phyloP scores from a whole-genome alignment of 345 rosid genomes.

The Eutrema heterophyllum region DNA sequence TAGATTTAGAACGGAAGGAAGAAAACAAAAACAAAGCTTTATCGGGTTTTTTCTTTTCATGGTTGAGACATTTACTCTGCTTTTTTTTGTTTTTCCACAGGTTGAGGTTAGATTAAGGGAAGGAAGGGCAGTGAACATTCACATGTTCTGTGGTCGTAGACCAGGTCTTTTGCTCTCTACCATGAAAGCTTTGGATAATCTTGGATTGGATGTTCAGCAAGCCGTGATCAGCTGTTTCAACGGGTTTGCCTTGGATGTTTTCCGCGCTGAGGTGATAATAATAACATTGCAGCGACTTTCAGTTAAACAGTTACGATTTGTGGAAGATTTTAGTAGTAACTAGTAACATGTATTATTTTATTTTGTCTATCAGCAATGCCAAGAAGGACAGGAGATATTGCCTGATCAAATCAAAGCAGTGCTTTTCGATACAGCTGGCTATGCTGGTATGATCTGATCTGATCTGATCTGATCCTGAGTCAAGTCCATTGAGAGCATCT shows the following conservation, averaged over 20 bases:
- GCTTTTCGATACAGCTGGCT: slow-evolving; percentile 83
- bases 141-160: slow-evolving; percentile 92
- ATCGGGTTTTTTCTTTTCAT: not conserved
- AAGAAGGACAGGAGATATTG: slow-evolving; percentile 72
- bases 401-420: slow-evolving; percentile 95
- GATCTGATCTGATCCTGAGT: not conserved
- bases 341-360: not conserved
- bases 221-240: slow-evolving; percentile 97
- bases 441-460: slow-evolving; percentile 44
- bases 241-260: slow-evolving; percentile 89
- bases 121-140: slow-evolving; percentile 97
- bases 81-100: slow-evolving; percentile 24
- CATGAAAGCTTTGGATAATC: slow-evolving; percentile 88
- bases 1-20: not conserved
- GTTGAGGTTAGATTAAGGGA: slow-evolving; percentile 94
- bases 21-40: not conserved
- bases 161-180: slow-evolving; percentile 89
- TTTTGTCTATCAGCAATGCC: slow-evolving; percentile 60
- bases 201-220: slow-evolving; percentile 91
- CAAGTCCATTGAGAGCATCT: slow-evolving; percentile 12
- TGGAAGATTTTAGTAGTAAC: not conserved
- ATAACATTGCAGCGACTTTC: not conserved
- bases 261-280: slow-evolving; percentile 77
- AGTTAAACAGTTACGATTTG: not conserved
- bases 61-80: not conserved